phyloP scores from a whole-genome alignment of 2,329 filamentous ascomycete genomes.

The Xylaria sp. region DNA sequence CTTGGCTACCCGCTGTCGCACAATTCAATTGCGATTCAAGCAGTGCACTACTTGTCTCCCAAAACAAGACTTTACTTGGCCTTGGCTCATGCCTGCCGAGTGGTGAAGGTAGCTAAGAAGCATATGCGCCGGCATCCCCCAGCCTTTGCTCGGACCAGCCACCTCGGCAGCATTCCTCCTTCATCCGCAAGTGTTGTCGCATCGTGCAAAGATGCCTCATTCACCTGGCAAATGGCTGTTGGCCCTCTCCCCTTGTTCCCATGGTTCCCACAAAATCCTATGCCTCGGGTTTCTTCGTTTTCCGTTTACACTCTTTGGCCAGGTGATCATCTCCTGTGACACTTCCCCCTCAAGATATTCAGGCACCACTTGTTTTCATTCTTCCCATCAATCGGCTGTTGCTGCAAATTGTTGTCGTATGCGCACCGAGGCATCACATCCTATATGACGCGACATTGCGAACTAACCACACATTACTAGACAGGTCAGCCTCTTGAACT shows the following conservation, averaged over 20 bases:
- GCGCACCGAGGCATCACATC: not conserved
- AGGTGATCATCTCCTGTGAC: too few relatives aligned
- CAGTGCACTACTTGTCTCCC: constrained; percentile 4
- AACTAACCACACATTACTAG: not conserved
- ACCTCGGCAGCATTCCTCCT: constrained; percentile 3
- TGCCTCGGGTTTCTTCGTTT: not conserved
- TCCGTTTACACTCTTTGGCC: too few relatives aligned
- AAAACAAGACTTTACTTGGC: not conserved
- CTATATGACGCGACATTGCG: not conserved
- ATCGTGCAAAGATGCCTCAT: constrained; percentile 4
- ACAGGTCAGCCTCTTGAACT: not conserved
- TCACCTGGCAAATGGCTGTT: not conserved
- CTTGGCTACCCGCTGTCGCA: not conserved
- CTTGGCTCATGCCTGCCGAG: constrained; percentile 20
- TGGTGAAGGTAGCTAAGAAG: constrained; percentile 8
- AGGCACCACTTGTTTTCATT: not conserved
- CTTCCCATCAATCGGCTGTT: not conserved
- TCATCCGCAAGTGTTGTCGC: not conserved
- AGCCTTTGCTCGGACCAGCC: constrained; percentile 20
- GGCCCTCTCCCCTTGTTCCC: not conserved
- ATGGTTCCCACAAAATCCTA: not conserved
- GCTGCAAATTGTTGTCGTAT: not conserved
- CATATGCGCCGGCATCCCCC: constrained; percentile 10
- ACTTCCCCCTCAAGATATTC: too few relatives aligned
- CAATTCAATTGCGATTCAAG: not conserved